Conservation (phyloP, 331 rosid genomes). For the Saraca asoca region DNA sequence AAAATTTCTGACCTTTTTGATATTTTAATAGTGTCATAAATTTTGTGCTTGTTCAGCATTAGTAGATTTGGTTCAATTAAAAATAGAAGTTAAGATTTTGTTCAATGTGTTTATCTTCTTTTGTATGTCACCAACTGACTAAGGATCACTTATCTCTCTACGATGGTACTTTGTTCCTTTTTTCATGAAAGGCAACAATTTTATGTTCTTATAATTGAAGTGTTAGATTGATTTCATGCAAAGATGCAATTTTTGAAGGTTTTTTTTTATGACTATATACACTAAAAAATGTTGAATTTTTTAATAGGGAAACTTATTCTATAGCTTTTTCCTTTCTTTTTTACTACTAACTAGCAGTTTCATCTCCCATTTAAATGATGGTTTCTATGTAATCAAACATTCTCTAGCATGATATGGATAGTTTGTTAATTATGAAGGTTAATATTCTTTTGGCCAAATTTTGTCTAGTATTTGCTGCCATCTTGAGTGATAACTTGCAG, state of each 20-base stretch:
- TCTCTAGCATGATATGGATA: too few relatives aligned
- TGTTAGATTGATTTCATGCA: not conserved
- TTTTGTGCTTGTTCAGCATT: constrained; percentile 5
- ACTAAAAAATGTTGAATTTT: not conserved
- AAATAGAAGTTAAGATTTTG: not conserved
- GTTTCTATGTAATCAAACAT: too few relatives aligned
- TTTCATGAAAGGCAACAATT: too few relatives aligned
- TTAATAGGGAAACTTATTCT: not conserved
- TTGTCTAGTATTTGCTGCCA: too few relatives aligned
- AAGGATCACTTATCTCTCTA: too few relatives aligned
- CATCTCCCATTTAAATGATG: not conserved
- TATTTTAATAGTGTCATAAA: constrained; percentile 32
- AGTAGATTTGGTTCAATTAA: not conserved
- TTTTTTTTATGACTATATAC: not conserved
- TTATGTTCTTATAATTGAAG: constrained; percentile 5
- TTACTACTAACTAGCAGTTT: not conserved
- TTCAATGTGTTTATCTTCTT: constrained; percentile 6
- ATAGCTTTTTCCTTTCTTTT: not conserved
- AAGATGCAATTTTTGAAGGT: not conserved
- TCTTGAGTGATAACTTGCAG: too few relatives aligned
- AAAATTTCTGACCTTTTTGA: constrained; percentile 43
- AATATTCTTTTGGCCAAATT: too few relatives aligned
- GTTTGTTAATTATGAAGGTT: too few relatives aligned
- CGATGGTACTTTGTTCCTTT: not conserved
- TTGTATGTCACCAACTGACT: too few relatives aligned